Conservation (phyloP, 2,329 filamentous ascomycete species). For the Fonsecaea multimorphosa region DNA sequence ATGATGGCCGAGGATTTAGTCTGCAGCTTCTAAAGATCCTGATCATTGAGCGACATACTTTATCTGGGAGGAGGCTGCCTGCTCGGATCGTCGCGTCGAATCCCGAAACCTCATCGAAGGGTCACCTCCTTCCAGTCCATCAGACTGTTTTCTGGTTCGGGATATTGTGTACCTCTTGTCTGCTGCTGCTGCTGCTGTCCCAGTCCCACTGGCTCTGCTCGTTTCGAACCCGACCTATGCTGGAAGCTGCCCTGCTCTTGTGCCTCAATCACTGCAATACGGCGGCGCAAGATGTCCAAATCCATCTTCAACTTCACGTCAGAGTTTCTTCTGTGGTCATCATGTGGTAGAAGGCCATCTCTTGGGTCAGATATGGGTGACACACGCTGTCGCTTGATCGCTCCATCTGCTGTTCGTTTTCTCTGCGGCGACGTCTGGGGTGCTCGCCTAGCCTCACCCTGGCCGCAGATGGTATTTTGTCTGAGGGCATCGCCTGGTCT, state of each 20-base stretch:
- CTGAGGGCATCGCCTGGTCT: background rate
- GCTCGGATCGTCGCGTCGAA: background rate
- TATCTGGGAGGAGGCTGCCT: background rate
- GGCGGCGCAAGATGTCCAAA: constrained; percentile 18
- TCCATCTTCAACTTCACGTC: constrained; percentile 14
- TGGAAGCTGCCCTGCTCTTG: background rate
- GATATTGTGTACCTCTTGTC: background rate
- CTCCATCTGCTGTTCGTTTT: constrained; percentile 23
- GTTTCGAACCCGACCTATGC: background rate
- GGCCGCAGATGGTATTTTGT: background rate
- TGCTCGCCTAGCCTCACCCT: too few relatives aligned
- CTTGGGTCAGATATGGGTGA: background rate
- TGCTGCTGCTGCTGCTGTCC: background rate
- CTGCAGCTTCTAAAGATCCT: background rate
- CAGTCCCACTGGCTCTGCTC: background rate
- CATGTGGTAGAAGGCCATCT: background rate
- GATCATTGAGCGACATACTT: background rate
- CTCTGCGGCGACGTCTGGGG: background rate
- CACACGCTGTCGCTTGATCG: constrained; percentile 15
- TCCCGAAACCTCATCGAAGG: constrained; percentile 5
- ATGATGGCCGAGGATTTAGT: background rate
- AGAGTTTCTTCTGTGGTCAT: background rate
- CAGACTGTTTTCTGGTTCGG: background rate
- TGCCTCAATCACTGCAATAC: constrained; percentile 20
- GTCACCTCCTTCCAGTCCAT: constrained; percentile 11